Base-by-base conservation (phyloP, 495 filamentous ascomycete genomes). In the Aspergillus bertholletiae region DNA sequence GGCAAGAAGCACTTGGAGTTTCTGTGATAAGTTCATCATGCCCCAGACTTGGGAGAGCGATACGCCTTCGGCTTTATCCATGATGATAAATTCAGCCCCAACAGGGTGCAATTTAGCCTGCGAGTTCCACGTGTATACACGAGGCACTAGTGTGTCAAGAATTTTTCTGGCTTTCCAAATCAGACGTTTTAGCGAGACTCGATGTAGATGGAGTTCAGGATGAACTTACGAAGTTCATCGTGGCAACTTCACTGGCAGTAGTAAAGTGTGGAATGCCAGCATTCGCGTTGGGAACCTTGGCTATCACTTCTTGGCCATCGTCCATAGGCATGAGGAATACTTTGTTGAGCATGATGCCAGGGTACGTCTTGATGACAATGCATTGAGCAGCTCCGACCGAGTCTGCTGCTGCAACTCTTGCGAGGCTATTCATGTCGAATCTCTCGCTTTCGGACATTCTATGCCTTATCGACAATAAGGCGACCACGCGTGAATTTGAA, bases 331-430 rank as follows among this genome's bases (percentile, higher is more conserved):
- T 59, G 7, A 60, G 63, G 50, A 73, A 71, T 22, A 67, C 64
- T 65, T 74, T 75, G 51, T 70, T 76, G 59, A 67, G 73, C 58
- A 65, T 63, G 41, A 69, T 70, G 50, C 75, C 73, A 6, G 57
- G 57, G 46, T 64, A 68, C 43, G 69, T 73, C 40, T 51, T 61
- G 40, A 71, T 57, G 26, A 59, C 44, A 43, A 63, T 52, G 57
- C 72, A 73, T 60, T 21, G 55, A 53, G 63, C 15, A 5, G 70
- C 64, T 20, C 69, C 68, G 47, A 74, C 54, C 6, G 60, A 66
- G 20, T 73, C 61, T 53, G 70, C 71, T 9, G 66, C 71, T 37
- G 70, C 59, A 3, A n/a, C n/a, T n/a, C 56, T 51, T 55, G 67
- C 59, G 30, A 74, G 67, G 23, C 55, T 63, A 15, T 71, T 62